Evolutionary conservation across 306 rosid genomes (phyloP).

Genomic region (Psophocarpus tetragonolobus): DNA sequence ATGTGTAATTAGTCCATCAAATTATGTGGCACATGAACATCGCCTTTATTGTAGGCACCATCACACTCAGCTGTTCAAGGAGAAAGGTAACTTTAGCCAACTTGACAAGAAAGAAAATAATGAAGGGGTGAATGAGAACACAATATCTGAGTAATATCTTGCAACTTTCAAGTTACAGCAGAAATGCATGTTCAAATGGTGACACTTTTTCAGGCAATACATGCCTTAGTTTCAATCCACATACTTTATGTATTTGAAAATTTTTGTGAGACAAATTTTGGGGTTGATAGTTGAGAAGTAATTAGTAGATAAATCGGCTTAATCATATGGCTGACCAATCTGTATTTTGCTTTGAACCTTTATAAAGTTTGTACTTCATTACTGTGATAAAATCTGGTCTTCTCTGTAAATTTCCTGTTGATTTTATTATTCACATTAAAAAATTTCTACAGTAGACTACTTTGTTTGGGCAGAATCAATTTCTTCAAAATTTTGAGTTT

Average conservation of each 20-base stretch:
- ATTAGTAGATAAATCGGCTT: slow-evolving; percentile 17
- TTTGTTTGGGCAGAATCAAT: not conserved
- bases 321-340: slow-evolving; percentile 8
- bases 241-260: slow-evolving; percentile 12
- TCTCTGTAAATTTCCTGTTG: not conserved
- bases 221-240: slow-evolving; percentile 30
- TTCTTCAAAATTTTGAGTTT: slow-evolving; percentile 8
- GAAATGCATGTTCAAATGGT: not conserved
- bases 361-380: slow-evolving; percentile 3
- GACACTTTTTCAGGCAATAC: slow-evolving; percentile 16
- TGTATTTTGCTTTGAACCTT: slow-evolving; percentile 34
- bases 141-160: slow-evolving; percentile 33
- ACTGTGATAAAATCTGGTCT: not conserved
- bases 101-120: slow-evolving; percentile 55
- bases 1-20: slow-evolving; percentile 92
- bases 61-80: slow-evolving; percentile 87
- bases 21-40: slow-evolving; percentile 87
- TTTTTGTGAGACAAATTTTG: slow-evolving; percentile 19
- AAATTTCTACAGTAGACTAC: not conserved
- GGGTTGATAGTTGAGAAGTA: slow-evolving; percentile 40
- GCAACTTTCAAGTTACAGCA: slow-evolving; percentile 10
- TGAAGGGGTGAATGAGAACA: slow-evolving; percentile 53
- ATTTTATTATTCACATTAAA: not conserved
- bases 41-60: slow-evolving; percentile 89
- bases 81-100: slow-evolving; percentile 92